These are phyloP conservation scores for Pterulicium gracile DNA, from an alignment of 1,284 basidiomycete species.

Conservation along the genomic window DNA sequence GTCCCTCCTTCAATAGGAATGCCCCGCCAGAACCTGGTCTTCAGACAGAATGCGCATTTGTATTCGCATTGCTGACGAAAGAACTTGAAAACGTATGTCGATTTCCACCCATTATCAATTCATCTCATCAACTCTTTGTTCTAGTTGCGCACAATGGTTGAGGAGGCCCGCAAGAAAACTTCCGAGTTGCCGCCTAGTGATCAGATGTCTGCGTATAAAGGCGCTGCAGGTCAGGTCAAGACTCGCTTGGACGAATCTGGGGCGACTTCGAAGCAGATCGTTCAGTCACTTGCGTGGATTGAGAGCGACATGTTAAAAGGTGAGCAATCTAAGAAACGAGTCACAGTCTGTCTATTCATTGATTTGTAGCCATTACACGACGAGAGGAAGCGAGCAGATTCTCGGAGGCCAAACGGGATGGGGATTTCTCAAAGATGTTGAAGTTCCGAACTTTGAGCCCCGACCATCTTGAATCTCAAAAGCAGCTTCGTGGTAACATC, in stretches of 20 bases:
- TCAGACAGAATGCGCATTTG: slow-evolving; percentile 43
- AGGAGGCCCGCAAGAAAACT: slow-evolving; percentile 19
- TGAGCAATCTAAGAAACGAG: slow-evolving; percentile 17
- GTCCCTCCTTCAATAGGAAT: background rate
- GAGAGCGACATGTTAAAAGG: slow-evolving; percentile 60
- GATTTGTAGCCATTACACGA: slow-evolving; percentile 48
- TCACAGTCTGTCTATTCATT: slow-evolving; percentile 1
- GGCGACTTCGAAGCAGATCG: slow-evolving; percentile 28
- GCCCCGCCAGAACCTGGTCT: slow-evolving; percentile 15
- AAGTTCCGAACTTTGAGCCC: slow-evolving; percentile 77
- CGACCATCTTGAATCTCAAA: slow-evolving; percentile 79
- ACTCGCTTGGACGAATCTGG: slow-evolving; percentile 42
- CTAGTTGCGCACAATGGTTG: slow-evolving; percentile 33
- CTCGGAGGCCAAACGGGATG: slow-evolving; percentile 63
- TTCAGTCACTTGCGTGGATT: slow-evolving; percentile 37
- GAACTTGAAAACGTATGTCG: slow-evolving; percentile 44
- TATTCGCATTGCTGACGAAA: slow-evolving; percentile 30
- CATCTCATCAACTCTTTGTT: slow-evolving; percentile 2
- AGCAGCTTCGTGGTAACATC: slow-evolving; percentile 58
- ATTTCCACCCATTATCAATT: slow-evolving; percentile 6
- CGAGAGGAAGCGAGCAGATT: slow-evolving; percentile 71
- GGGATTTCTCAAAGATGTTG: slow-evolving; percentile 72
- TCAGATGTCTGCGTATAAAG: background rate
- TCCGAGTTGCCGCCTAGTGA: background rate
- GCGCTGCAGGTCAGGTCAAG: slow-evolving; percentile 23